Evolutionary conservation across 1,284 basidiomycete species (phyloP).

Genomic region (Peniophora sp.): DNA sequence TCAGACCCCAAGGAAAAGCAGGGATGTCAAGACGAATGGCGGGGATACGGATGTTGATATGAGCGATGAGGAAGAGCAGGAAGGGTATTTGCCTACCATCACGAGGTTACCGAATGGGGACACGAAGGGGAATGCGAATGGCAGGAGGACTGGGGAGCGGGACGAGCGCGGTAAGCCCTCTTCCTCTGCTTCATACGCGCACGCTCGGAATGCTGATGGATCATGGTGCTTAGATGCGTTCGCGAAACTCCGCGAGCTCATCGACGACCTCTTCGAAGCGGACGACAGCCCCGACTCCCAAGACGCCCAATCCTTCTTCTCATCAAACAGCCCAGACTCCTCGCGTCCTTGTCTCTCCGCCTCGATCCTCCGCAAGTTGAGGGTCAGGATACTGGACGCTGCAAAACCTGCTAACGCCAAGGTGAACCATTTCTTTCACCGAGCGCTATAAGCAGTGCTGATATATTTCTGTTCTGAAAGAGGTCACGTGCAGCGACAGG

Average conservation of each 20-base stretch:
- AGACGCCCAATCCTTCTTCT: conserved; percentile 56
- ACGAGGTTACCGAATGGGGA: conserved; percentile 18
- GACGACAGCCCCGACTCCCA: conserved; percentile 75
- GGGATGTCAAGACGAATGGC: conserved; percentile 16
- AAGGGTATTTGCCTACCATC: conserved; percentile 24
- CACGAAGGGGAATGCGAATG: conserved; percentile 34
- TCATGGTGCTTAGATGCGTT: conserved; percentile 46
- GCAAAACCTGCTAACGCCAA: conserved; percentile 46
- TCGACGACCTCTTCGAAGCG: conserved; percentile 87
- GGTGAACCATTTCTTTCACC: too few species aligned
- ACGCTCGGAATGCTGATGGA: not conserved
- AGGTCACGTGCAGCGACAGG: conserved; percentile 30
- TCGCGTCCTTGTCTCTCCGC: conserved; percentile 54
- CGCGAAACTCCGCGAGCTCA: conserved; percentile 61
- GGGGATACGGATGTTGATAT: conserved; percentile 38
- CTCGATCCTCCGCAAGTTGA: conserved; percentile 58
- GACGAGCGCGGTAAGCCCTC: conserved; percentile 58
- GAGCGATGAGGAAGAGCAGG: conserved; percentile 53
- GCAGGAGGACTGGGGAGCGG: conserved; percentile 60
- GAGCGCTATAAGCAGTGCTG: too few species aligned
- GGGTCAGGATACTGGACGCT: conserved; percentile 57
- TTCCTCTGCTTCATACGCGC: not conserved
- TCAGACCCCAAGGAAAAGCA: conserved; percentile 11
- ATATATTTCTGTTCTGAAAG: conserved; percentile 22
- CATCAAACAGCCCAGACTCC: conserved; percentile 46